Base-by-base conservation (phyloP, 352 stramenopile genomes). In the Phytophthora uliginosa region DNA sequence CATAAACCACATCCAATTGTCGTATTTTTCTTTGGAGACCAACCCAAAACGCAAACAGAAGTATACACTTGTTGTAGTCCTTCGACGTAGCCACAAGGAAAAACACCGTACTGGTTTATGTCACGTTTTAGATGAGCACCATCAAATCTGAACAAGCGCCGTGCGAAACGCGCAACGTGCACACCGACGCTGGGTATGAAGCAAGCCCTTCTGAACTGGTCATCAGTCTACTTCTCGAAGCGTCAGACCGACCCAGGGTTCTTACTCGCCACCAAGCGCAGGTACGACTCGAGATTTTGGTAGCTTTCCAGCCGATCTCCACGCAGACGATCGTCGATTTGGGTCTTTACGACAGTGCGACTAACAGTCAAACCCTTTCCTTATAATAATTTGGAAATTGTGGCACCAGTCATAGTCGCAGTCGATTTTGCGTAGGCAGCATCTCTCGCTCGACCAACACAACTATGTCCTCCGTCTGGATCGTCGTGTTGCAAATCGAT, bases 11-110 rank as follows among this genome's bases (percentile, higher is more conserved):
- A 9, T 15, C 34, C 34, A 3, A 13, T 40, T 9, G 1, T 40
- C 34, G 34, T 40, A 8, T 15, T 6, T 40, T 40, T 40, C 5
- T 40, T 40, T n/a, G n/a, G n/a, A 13, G 34, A 13, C 7, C 34
- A 40, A 3, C 12, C 1, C 34, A 15, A 40, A 40, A 40, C 8
- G 34, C 12, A 40, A 40, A 40, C 7, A 13, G 34, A 40, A 40
- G 8, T 36, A 78, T 73, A n/a, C 69, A 58, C 18, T 77, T 62
- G 59, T 74, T 67, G 52, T 42, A 71, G 47, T 81, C 65, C 45
- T 81, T 79, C 0, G 52, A 28, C 2, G 56, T 79, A 7, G 67
- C 61, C 0, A 66, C 1, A 83, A 50, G n/a, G n/a, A 65, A 70
- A 73, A 2, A 77, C 64, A 28, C 67, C 67, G 4, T 38, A 18